These are phyloP conservation scores for Pichia thaimueangensis DNA, from an alignment of 805 yeast species.

Conservation along the genomic window DNA sequence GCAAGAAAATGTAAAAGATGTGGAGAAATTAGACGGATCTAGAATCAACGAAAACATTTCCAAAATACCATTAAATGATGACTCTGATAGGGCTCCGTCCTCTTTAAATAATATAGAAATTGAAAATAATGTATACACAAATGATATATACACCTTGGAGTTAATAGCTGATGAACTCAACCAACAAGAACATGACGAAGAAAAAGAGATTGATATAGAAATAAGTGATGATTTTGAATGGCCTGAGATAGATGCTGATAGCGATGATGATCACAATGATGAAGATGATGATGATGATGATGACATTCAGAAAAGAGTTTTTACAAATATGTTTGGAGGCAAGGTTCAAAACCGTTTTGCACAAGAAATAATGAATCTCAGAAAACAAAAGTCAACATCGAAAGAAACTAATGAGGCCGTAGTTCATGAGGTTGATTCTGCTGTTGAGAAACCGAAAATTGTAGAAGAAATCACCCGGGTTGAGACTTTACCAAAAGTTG, in stretches of 20 bases:
- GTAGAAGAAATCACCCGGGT: not conserved
- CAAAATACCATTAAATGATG: slow-evolving; percentile 5
- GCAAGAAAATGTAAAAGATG: not conserved
- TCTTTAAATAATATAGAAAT: too few species aligned
- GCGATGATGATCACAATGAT: slow-evolving; percentile 18
- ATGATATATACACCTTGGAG: slow-evolving; percentile 48
- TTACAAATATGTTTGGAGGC: slow-evolving; percentile 18
- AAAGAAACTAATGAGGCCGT: not conserved
- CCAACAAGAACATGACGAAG: slow-evolving; percentile 17
- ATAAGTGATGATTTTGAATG: slow-evolving; percentile 15
- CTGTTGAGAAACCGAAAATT: not conserved
- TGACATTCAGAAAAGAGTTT: slow-evolving; percentile 7
- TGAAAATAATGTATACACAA: too few species aligned
- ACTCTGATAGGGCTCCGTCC: too few species aligned
- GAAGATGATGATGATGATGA: slow-evolving; percentile 15
- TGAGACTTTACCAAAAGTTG: not conserved
- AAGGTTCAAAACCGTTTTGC: slow-evolving; percentile 35
- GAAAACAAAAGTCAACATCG: slow-evolving; percentile 26
- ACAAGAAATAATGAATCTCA: slow-evolving; percentile 32
- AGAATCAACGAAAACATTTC: not conserved
- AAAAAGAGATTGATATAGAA: slow-evolving; percentile 14
- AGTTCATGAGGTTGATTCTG: not conserved
- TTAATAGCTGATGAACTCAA: slow-evolving; percentile 43
- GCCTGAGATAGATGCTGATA: slow-evolving; percentile 17
- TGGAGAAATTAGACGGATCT: not conserved